phyloP scores from a whole-genome alignment of 1,284 basidiomycete genomes.

The Mycena citricolor region DNA sequence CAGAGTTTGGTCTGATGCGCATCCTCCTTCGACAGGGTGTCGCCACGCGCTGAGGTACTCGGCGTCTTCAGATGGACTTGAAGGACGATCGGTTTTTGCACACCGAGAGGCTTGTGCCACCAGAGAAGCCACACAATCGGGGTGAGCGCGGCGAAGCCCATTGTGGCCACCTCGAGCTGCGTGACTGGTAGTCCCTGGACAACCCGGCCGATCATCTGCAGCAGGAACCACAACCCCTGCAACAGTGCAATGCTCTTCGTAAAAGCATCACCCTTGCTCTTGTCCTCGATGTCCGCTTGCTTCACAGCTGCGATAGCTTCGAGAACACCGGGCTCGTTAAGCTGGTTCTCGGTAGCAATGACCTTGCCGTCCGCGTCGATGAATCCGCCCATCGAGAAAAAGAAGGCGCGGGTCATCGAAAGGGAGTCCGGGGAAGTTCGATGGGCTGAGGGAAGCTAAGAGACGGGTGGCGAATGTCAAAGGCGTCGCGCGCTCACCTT shows the following conservation, averaged over 20 bases:
- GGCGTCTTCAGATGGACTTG: too few relatives aligned
- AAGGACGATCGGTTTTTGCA: slow-evolving; percentile 14
- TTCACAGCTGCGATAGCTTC: slow-evolving; percentile 1
- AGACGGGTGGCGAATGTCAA: too few relatives aligned
- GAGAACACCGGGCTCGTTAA: neutral
- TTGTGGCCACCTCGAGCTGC: slow-evolving; percentile 30
- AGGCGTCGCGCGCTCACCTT: neutral
- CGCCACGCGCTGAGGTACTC: too few relatives aligned
- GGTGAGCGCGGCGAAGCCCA: slow-evolving; percentile 21
- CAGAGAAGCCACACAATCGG: slow-evolving; percentile 19
- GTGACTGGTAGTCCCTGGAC: slow-evolving; percentile 22
- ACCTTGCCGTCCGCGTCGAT: neutral
- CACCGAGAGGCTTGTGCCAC: slow-evolving; percentile 25
- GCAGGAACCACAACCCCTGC: slow-evolving; percentile 29
- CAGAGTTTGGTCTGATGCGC: too few relatives aligned
- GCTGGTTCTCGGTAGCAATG: neutral
- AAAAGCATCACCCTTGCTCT: slow-evolving; percentile 27
- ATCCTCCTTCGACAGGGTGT: too few relatives aligned
- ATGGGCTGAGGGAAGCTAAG: too few relatives aligned
- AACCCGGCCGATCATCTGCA: slow-evolving; percentile 25
- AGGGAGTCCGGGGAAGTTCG: neutral
- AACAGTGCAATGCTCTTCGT: slow-evolving; percentile 25
- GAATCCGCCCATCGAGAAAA: slow-evolving; percentile 14
- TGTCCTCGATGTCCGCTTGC: slow-evolving; percentile 23
- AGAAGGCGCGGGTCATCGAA: slow-evolving; percentile 7